Evolutionary conservation across 768 basidiomycete genomes (phyloP).

Genomic region (Holtermanniella nyarrowii): DNA sequence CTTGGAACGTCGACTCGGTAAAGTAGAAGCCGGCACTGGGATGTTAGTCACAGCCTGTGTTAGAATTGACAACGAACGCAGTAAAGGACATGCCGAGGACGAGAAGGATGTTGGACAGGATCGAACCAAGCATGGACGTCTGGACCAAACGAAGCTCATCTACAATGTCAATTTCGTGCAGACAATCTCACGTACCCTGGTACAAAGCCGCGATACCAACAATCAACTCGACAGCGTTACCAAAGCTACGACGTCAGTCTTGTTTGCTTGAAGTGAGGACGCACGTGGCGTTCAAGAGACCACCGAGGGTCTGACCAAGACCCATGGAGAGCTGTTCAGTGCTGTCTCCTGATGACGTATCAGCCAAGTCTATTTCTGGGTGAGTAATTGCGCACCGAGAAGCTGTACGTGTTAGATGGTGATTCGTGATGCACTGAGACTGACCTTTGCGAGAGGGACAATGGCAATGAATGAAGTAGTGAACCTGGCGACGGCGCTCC

Average conservation of each 20-base stretch:
- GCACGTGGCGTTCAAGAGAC: conserved; percentile 63
- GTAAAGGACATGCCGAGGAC: conserved; percentile 87
- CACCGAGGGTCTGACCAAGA: conserved; percentile 75
- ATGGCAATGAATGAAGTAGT: conserved; percentile 66
- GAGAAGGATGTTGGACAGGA: conserved; percentile 78
- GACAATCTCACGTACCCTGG: conserved; percentile 48
- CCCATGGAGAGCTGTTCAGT: conserved; percentile 45
- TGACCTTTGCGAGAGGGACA: conserved; percentile 78
- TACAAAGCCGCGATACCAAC: conserved; percentile 75
- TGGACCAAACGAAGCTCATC: conserved; percentile 81
- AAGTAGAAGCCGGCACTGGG: conserved; percentile 54
- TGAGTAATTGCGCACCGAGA: background rate
- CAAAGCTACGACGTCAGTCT: conserved; percentile 18
- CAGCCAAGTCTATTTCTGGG: background rate
- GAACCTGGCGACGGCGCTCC: conserved; percentile 48
- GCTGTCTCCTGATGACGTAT: conserved; percentile 35
- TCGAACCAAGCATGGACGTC: conserved; percentile 84
- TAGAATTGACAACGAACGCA: conserved; percentile 46
- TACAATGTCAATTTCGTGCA: conserved; percentile 24
- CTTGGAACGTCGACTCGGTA: conserved; percentile 62
- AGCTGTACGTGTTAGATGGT: background rate
- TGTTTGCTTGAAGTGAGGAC: background rate
- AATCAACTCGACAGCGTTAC: conserved; percentile 63
- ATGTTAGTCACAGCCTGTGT: background rate
- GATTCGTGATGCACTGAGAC: conserved; percentile 5